phyloP scores from a whole-genome alignment of 257 asterid species.

The Gardenia jasminoides region DNA sequence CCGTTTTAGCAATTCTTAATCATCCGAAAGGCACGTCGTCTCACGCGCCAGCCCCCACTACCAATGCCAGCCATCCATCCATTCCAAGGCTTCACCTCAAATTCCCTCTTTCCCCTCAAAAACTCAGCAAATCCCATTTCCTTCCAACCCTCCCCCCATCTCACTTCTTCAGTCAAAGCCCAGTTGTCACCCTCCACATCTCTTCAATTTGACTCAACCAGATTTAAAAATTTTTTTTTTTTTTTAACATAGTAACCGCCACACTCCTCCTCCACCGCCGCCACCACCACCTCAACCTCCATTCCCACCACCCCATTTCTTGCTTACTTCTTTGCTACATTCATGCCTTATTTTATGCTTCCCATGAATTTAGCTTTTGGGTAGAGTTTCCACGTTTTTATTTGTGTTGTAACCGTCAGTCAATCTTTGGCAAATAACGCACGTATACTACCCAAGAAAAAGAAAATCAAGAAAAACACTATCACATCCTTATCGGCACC shows the following conservation, averaged over 20 bases:
- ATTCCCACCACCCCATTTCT: not conserved
- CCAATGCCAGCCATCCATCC: not conserved
- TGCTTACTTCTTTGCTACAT: not conserved
- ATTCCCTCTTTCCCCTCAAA: not conserved
- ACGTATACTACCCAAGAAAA: not conserved
- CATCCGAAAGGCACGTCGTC: not conserved
- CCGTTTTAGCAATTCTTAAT: not conserved
- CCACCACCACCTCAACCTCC: not conserved
- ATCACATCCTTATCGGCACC: slow-evolving; percentile 40
- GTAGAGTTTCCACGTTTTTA: not conserved
- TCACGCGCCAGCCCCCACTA: slow-evolving; percentile 6
- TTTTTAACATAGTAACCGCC: not conserved
- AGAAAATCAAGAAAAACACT: too few species aligned
- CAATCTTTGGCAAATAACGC: not conserved
- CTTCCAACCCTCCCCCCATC: too few species aligned
- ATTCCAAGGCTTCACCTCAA: slow-evolving; percentile 1
- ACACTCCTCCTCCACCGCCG: slow-evolving; percentile 1
- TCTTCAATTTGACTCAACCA: not conserved
- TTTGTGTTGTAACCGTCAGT: not conserved
- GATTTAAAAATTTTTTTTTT: too few species aligned
- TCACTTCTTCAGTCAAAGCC: slow-evolving; percentile 7
- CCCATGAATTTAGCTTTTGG: not conserved
- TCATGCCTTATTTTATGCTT: slow-evolving; percentile 19
- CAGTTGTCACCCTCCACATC: not conserved
- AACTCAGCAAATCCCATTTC: not conserved